A percentile compares a stretch with the other conserved stretches of the same genome.
phyloP scores from a whole-genome alignment of 1,139 yeast species.

The Magnusiomyces sp. region DNA sequence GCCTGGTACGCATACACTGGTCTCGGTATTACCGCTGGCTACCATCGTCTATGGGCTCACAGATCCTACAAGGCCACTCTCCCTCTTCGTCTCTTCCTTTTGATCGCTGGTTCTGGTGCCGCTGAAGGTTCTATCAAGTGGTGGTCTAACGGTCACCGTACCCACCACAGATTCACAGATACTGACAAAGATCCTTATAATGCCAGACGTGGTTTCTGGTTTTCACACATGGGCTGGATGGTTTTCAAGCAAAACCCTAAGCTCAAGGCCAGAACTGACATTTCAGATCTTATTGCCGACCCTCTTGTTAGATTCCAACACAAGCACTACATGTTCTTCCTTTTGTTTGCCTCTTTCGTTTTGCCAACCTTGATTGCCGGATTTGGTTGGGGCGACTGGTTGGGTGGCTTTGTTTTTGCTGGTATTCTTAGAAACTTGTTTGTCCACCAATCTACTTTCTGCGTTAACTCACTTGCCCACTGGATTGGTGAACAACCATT shows the following conservation, averaged over 20 bases:
- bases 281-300: conserved; percentile 82
- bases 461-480: conserved; percentile 96
- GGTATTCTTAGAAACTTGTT: conserved; percentile 76
- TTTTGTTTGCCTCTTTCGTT: conserved; percentile 59
- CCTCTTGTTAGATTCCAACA: conserved; percentile 90
- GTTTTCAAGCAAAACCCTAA: conserved; percentile 86
- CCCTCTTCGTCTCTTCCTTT: conserved; percentile 65
- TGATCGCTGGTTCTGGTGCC: conserved; percentile 88
- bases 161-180: conserved; percentile 96
- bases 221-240: conserved; percentile 98
- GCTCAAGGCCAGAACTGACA: conserved; percentile 91
- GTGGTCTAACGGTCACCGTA: conserved; percentile 98
- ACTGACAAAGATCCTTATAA: conserved; percentile 96
- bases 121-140: conserved; percentile 96
- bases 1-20: conserved; percentile 66
- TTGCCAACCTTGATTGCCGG: conserved; percentile 76
- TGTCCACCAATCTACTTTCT: conserved; percentile 97
- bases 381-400: conserved; percentile 74
- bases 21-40: conserved; percentile 91
- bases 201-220: conserved; percentile 94
- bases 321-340: conserved; percentile 69
- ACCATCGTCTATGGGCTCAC: conserved; percentile 84
- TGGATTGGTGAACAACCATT: conserved; percentile 98
- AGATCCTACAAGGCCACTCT: conserved; percentile 69
- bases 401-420: conserved; percentile 89